Percentiles rank a stretch among this genome's conserved stretches.
phyloP scores from a whole-genome alignment of 2,329 filamentous ascomycete species.

The Sclerotinia borealis region DNA sequence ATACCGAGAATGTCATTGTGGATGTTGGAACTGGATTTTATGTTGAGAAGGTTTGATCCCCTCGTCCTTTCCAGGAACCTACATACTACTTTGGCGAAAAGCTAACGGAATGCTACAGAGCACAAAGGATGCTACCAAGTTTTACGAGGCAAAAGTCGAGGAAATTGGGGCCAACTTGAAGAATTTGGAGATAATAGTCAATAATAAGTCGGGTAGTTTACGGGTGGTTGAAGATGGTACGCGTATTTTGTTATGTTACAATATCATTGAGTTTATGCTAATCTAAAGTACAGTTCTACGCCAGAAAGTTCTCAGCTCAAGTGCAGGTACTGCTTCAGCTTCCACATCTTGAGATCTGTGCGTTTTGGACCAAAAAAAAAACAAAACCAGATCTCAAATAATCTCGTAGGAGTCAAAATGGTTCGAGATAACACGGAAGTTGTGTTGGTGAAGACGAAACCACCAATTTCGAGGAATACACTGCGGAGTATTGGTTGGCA shows the following conservation, averaged over 20 bases:
- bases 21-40: conserved; percentile 94
- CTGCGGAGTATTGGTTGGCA: not conserved
- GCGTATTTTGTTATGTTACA: conserved; percentile 2
- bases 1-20: conserved; percentile 73
- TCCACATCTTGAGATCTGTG: conserved; percentile 29
- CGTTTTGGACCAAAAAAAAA: not conserved
- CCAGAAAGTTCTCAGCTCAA: conserved; percentile 44
- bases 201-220: conserved; percentile 76
- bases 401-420: not conserved
- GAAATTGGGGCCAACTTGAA: conserved; percentile 58
- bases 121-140: conserved; percentile 54
- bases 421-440: not conserved
- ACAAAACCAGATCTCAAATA: conserved; percentile 13
- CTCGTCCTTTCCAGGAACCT: not conserved
- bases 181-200: conserved; percentile 62
- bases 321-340: conserved; percentile 33
- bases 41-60: conserved; percentile 71
- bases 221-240: conserved; percentile 82
- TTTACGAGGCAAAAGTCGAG: conserved; percentile 63
- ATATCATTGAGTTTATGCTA: conserved; percentile 12
- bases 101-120: conserved; percentile 33
- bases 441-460: not conserved
- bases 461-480: not conserved
- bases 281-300: conserved; percentile 39
- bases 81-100: not conserved